These are phyloP conservation scores for Rhizomucor pusillus DNA, from an alignment of 371 early-diverging fungal genomes.

Conservation along the genomic window DNA sequence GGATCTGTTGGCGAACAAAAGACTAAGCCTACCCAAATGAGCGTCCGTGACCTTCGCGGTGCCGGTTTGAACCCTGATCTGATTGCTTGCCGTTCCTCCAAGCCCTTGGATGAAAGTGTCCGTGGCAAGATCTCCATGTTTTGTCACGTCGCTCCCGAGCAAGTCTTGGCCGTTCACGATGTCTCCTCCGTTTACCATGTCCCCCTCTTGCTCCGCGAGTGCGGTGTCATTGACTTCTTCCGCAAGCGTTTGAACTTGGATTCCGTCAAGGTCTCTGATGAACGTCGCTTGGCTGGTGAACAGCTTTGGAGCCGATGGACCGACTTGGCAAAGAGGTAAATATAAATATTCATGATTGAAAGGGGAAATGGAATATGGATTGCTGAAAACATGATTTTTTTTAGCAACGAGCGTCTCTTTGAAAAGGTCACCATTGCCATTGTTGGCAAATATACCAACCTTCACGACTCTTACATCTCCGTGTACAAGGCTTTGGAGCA, in stretches of 20 bases:
- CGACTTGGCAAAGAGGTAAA: slow-evolving; percentile 64
- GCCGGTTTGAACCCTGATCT: slow-evolving; percentile 97
- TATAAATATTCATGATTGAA: background rate
- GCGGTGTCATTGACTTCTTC: slow-evolving; percentile 83
- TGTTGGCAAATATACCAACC: slow-evolving; percentile 95
- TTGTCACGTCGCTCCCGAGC: slow-evolving; percentile 93
- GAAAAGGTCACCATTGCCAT: slow-evolving; percentile 91
- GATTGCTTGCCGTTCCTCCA: slow-evolving; percentile 93
- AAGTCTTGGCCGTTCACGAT: slow-evolving; percentile 92
- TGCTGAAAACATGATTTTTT: background rate
- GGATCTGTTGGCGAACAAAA: slow-evolving; percentile 98
- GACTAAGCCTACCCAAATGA: slow-evolving; percentile 98
- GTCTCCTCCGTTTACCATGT: slow-evolving; percentile 96
- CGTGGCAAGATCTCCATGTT: slow-evolving; percentile 96
- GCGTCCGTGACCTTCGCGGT: slow-evolving; percentile 93
- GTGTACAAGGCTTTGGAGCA: slow-evolving; percentile 96
- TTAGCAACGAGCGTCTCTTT: slow-evolving; percentile 75
- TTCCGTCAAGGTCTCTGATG: slow-evolving; percentile 49
- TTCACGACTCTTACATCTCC: slow-evolving; percentile 97
- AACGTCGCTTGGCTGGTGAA: slow-evolving; percentile 56
- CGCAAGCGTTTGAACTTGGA: slow-evolving; percentile 78
- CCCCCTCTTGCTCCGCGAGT: slow-evolving; percentile 85
- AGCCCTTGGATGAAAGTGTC: slow-evolving; percentile 78
- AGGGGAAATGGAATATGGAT: background rate
- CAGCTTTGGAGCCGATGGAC: slow-evolving; percentile 82